phyloP scores from a whole-genome alignment of 176 grass and related monocot species.

The Dendrocalamus sinicus region DNA sequence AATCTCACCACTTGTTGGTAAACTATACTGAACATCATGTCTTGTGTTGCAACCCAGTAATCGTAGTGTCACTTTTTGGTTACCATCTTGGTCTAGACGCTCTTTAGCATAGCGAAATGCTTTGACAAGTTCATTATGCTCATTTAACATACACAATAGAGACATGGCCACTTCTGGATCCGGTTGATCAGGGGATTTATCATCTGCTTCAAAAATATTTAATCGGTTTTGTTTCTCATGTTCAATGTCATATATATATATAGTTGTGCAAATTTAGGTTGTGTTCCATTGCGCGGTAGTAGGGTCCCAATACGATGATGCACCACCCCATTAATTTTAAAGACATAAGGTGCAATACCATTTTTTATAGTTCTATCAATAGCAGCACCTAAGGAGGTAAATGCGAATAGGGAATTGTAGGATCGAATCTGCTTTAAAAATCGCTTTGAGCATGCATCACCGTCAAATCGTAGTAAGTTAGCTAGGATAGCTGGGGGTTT shows the following conservation, averaged over 20 bases:
- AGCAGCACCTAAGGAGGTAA: neutral
- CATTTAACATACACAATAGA: neutral
- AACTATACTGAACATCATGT: neutral
- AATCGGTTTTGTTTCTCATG: neutral
- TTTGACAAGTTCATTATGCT: neutral
- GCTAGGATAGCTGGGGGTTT: too few relatives aligned
- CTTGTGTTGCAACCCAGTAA: neutral
- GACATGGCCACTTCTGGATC: neutral
- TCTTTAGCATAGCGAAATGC: neutral
- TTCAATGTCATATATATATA: conserved; percentile 6
- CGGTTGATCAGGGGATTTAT: neutral
- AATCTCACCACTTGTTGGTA: neutral
- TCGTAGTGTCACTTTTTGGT: neutral
- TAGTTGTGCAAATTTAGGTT: conserved; percentile 10
- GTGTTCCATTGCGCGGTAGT: neutral
- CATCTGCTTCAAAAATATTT: neutral
- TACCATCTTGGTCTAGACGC: neutral
- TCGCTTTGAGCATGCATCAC: neutral
- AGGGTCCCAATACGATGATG: conserved; percentile 23
- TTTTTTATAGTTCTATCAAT: conserved; percentile 9
- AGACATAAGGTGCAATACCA: conserved; percentile 7
- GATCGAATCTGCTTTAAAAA: neutral
- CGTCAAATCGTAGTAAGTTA: neutral
- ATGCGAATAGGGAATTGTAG: conserved; percentile 16
- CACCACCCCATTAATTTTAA: neutral